phyloP scores from a whole-genome alignment of 352 stramenopile species.

The Globisporangium cederbergense region DNA sequence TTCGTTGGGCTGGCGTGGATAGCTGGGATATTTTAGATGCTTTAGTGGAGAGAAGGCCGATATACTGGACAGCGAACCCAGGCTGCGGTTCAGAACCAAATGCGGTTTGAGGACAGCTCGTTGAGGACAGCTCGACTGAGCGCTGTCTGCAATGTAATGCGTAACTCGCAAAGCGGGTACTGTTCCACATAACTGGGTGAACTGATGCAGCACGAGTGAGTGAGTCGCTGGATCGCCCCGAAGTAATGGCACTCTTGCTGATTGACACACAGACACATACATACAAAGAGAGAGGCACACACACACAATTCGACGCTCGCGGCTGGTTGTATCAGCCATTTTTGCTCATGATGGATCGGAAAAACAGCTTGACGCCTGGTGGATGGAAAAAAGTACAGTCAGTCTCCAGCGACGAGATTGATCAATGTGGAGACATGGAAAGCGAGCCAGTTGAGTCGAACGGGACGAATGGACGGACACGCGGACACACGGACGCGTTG shows the following conservation, averaged over 20 bases:
- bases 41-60: background rate
- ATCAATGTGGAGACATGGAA: background rate
- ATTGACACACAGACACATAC: too few relatives aligned
- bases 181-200: too few relatives aligned
- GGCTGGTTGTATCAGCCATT: background rate
- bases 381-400: constrained; percentile 1
- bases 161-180: too few relatives aligned
- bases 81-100: background rate
- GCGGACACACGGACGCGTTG: background rate
- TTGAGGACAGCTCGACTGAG: background rate
- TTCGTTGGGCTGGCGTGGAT: background rate
- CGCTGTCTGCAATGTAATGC: too few relatives aligned
- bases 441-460: background rate
- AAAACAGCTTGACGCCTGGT: background rate
- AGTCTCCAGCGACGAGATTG: background rate
- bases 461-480: background rate
- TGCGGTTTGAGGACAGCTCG: background rate
- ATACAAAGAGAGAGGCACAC: too few relatives aligned
- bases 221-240: too few relatives aligned
- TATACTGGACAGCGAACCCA: background rate
- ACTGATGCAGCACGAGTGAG: too few relatives aligned
- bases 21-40: background rate
- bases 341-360: background rate
- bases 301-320: background rate
- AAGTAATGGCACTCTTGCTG: background rate